Conservation (phyloP, 2,329 filamentous ascomycete genomes). For the Claviceps monticola region DNA sequence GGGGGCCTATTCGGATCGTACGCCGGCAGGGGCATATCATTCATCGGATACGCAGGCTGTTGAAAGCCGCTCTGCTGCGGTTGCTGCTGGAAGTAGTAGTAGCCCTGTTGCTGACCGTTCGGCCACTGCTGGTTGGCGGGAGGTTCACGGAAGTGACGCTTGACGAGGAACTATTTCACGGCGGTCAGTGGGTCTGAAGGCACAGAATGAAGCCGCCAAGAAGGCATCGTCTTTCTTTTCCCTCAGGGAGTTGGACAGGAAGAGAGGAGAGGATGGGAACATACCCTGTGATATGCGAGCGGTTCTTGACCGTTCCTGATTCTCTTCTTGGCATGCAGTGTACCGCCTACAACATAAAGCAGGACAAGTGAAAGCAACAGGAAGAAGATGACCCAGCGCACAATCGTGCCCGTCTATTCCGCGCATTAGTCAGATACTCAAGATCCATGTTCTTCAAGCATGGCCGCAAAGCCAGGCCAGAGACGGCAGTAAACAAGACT, state of each 20-base stretch:
- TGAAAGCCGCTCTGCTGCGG: constrained; percentile 3
- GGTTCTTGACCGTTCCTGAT: constrained; percentile 52
- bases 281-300: constrained; percentile 55
- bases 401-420: constrained; percentile 42
- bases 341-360: constrained; percentile 52
- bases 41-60: constrained; percentile 30
- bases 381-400: constrained; percentile 60
- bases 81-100: constrained; percentile 12
- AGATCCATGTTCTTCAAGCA: background rate
- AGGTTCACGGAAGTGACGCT: constrained; percentile 17
- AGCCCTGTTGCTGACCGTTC: constrained; percentile 15
- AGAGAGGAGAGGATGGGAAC: constrained; percentile 10
- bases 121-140: constrained; percentile 8
- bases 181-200: background rate
- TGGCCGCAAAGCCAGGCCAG: background rate
- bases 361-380: constrained; percentile 44
- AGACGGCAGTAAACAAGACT: background rate
- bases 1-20: constrained; percentile 46
- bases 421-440: background rate
- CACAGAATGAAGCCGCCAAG: background rate
- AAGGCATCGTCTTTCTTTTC: background rate
- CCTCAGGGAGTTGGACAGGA: background rate
- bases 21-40: constrained; percentile 39
- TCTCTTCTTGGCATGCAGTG: constrained; percentile 54
- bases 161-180: constrained; percentile 34